phyloP scores from a whole-genome alignment of 805 yeast genomes.

The Yarrowia deformans region DNA sequence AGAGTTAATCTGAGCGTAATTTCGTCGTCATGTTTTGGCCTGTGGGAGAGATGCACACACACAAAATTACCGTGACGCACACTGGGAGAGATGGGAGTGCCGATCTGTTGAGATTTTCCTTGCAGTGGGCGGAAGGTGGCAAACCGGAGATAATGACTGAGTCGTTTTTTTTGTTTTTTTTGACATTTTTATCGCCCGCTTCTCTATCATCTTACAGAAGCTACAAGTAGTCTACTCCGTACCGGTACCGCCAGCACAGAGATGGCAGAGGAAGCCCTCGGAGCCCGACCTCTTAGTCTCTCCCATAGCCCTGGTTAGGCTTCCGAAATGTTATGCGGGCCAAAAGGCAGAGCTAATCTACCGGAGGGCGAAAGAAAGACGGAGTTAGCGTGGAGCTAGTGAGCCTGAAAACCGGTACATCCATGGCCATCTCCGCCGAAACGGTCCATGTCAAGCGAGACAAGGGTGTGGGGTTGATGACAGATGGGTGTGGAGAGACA shows the following conservation, averaged over 20 bases:
- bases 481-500: background rate
- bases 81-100: constrained; percentile 9
- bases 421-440: constrained; percentile 4
- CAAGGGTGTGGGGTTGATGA: constrained; percentile 6
- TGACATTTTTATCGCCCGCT: too few relatives aligned
- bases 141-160: too few relatives aligned
- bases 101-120: constrained; percentile 28
- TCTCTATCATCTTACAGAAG: too few relatives aligned
- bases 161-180: too few relatives aligned
- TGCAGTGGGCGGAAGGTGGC: background rate
- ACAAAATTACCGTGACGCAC: too few relatives aligned
- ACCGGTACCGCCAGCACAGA: too few relatives aligned
- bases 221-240: too few relatives aligned
- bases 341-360: constrained; percentile 17
- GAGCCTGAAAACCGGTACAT: background rate
- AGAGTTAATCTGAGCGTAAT: background rate
- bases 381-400: constrained; percentile 16
- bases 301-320: background rate
- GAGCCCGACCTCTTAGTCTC: background rate
- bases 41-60: too few relatives aligned
- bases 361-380: constrained; percentile 2
- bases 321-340: constrained; percentile 2
- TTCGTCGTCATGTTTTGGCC: background rate
- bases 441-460: constrained; percentile 13
- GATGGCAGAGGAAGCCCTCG: background rate